A percentile compares a stretch with the other conserved stretches of the same genome.
These are phyloP conservation scores for Colletotrichum spinosum DNA, from an alignment of 2,329 filamentous ascomycete species.

Conservation along the genomic window DNA sequence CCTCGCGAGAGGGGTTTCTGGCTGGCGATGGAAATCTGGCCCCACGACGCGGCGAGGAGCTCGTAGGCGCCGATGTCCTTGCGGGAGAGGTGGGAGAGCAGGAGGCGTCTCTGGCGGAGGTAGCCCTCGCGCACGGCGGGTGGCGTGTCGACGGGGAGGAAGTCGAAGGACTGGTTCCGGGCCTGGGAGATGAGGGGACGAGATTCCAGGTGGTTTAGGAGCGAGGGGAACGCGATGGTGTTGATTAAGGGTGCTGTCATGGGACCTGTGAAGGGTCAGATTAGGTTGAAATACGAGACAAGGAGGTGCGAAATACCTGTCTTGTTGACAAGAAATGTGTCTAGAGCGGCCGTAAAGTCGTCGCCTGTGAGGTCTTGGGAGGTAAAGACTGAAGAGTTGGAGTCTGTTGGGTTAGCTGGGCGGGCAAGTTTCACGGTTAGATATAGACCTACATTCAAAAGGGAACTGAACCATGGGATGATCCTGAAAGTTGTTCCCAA, in stretches of 20 bases:
- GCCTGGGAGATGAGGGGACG: slow-evolving; percentile 39
- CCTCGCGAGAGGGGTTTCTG: slow-evolving; percentile 59
- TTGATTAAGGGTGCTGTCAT: slow-evolving; percentile 44
- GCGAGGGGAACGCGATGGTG: slow-evolving; percentile 43
- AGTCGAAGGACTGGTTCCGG: slow-evolving; percentile 39
- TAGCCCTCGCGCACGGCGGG: slow-evolving; percentile 52
- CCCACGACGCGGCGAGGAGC: slow-evolving; percentile 47
- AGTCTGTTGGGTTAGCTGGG: background rate
- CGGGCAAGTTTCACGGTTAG: too few relatives aligned
- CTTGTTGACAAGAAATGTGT: slow-evolving; percentile 23
- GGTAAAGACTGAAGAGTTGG: slow-evolving; percentile 28
- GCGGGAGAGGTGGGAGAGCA: slow-evolving; percentile 41
- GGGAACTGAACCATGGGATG: slow-evolving; percentile 41
- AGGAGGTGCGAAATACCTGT: slow-evolving; percentile 4
- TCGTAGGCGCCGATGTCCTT: slow-evolving; percentile 42
- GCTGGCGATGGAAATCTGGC: slow-evolving; percentile 44
- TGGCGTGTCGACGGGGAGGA: slow-evolving; percentile 41
- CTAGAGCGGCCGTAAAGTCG: slow-evolving; percentile 13
- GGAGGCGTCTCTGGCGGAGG: slow-evolving; percentile 46
- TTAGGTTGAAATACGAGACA: background rate
- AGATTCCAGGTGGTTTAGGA: slow-evolving; percentile 41
- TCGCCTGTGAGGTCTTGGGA: slow-evolving; percentile 25
- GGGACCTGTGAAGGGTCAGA: slow-evolving; percentile 14
- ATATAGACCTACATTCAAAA: slow-evolving; percentile 38
- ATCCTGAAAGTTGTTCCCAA: slow-evolving; percentile 48